phyloP scores from a whole-genome alignment of 495 filamentous ascomycete species.

The Xylaria cubensis region DNA sequence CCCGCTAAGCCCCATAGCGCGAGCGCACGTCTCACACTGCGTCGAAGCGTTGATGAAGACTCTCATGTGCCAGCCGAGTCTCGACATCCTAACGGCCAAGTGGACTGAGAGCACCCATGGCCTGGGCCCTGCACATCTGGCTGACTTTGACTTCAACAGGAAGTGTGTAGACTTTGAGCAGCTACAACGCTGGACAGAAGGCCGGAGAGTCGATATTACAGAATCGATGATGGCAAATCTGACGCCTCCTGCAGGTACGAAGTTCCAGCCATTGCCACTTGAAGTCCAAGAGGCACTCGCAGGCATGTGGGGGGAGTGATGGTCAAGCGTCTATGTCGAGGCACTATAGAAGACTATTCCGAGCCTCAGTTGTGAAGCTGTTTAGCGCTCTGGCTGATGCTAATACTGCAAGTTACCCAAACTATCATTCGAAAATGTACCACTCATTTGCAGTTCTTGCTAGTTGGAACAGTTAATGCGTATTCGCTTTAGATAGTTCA shows the following conservation, averaged over 20 bases:
- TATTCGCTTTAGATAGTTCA: neutral
- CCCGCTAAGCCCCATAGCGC: constrained; percentile 3
- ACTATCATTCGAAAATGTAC: neutral
- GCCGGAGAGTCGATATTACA: constrained; percentile 4
- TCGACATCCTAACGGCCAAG: constrained; percentile 10
- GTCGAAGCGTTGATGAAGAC: constrained; percentile 14
- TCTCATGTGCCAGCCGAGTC: constrained; percentile 17
- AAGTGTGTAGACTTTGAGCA: constrained; percentile 11
- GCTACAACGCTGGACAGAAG: constrained; percentile 4
- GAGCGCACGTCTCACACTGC: constrained; percentile 16
- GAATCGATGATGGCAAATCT: constrained; percentile 2
- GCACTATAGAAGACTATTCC: neutral
- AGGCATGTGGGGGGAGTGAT: constrained; percentile 12
- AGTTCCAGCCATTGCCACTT: constrained; percentile 4
- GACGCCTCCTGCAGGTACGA: constrained; percentile 11
- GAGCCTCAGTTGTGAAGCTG: neutral
- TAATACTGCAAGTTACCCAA: neutral
- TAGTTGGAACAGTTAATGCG: neutral
- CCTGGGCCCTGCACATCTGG: neutral
- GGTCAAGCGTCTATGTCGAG: neutral
- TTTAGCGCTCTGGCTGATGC: neutral
- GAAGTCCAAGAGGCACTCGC: constrained; percentile 18
- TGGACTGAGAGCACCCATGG: neutral
- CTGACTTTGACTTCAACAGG: constrained; percentile 12
- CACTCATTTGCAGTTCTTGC: neutral